Conservation (phyloP, 1,284 basidiomycete genomes). For the Spongiforma sp. region DNA sequence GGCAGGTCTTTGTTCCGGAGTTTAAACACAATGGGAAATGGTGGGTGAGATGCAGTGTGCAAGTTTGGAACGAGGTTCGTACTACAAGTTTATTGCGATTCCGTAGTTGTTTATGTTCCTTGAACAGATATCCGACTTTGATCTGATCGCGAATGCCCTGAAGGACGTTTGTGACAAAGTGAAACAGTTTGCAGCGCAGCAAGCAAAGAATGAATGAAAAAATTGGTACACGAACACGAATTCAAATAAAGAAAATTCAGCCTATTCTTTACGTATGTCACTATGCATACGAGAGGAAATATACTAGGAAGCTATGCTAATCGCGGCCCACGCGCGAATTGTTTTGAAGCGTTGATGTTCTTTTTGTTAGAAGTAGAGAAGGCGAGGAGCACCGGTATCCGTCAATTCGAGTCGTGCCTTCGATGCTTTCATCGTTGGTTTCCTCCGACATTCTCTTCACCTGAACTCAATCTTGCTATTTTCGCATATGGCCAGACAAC, state of each 20-base stretch:
- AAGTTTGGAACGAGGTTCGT: slow-evolving; percentile 77
- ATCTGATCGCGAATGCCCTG: slow-evolving; percentile 32
- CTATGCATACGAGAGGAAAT: too few species aligned
- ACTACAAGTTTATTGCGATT: not conserved
- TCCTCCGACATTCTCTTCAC: slow-evolving; percentile 15
- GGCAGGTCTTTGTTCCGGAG: slow-evolving; percentile 40
- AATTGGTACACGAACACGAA: too few species aligned
- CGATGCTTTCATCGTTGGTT: slow-evolving; percentile 7
- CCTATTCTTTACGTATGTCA: too few species aligned
- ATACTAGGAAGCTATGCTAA: too few species aligned
- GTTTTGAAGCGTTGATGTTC: too few species aligned
- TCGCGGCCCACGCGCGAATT: too few species aligned
- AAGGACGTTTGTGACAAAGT: slow-evolving; percentile 31
- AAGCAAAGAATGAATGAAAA: too few species aligned
- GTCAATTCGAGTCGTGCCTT: slow-evolving; percentile 15
- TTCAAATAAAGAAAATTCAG: too few species aligned
- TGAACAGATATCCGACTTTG: slow-evolving; percentile 40
- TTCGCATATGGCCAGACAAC: slow-evolving; percentile 24
- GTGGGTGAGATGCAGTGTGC: slow-evolving; percentile 76
- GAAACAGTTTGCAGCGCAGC: slow-evolving; percentile 7
- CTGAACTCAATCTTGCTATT: slow-evolving; percentile 22
- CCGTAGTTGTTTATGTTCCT: not conserved
- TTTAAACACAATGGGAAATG: slow-evolving; percentile 66
- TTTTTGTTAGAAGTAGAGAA: too few species aligned
- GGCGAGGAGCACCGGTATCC: slow-evolving; percentile 17